These are phyloP conservation scores for Penicillium sp. DNA, from an alignment of 2,329 filamentous ascomycete species.

Conservation along the genomic window DNA sequence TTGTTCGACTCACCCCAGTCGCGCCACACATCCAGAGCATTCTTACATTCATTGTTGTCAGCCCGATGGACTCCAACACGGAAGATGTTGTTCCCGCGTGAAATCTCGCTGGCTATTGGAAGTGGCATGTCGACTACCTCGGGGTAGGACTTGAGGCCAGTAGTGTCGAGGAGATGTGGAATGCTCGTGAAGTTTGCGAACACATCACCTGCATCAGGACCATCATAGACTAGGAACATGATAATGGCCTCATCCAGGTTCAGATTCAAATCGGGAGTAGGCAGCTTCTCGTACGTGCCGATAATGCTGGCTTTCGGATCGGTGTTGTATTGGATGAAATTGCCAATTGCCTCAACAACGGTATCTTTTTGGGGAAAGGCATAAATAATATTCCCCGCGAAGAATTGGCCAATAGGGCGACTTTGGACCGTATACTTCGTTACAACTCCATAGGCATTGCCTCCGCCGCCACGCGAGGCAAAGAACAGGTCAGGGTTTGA, in stretches of 20 bases:
- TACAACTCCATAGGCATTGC: conserved; percentile 28
- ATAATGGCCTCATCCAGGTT: conserved; percentile 34
- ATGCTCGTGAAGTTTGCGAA: conserved; percentile 36
- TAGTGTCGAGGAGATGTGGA: conserved; percentile 29
- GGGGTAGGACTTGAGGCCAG: conserved; percentile 28
- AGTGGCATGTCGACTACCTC: conserved; percentile 37
- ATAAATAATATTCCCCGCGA: conserved; percentile 30
- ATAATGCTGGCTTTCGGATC: conserved; percentile 37
- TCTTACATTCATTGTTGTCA: conserved; percentile 21
- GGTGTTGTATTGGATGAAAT: conserved; percentile 34
- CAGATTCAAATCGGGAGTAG: conserved; percentile 27
- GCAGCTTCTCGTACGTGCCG: conserved; percentile 34
- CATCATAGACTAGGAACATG: conserved; percentile 39
- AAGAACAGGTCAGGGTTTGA: conserved; percentile 20
- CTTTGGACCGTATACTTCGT: conserved; percentile 30
- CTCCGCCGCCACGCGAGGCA: conserved; percentile 26
- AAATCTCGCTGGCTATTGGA: conserved; percentile 28
- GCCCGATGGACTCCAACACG: conserved; percentile 34
- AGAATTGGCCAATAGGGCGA: conserved; percentile 25
- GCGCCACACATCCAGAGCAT: conserved; percentile 27
- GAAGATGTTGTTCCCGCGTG: conserved; percentile 35
- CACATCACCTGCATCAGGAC: conserved; percentile 29
- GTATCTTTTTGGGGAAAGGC: conserved; percentile 26
- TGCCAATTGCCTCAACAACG: conserved; percentile 28
- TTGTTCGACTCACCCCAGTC: conserved; percentile 33